phyloP scores from a whole-genome alignment of 192 early-diverging fungal genomes.

The Podila epicladia region DNA sequence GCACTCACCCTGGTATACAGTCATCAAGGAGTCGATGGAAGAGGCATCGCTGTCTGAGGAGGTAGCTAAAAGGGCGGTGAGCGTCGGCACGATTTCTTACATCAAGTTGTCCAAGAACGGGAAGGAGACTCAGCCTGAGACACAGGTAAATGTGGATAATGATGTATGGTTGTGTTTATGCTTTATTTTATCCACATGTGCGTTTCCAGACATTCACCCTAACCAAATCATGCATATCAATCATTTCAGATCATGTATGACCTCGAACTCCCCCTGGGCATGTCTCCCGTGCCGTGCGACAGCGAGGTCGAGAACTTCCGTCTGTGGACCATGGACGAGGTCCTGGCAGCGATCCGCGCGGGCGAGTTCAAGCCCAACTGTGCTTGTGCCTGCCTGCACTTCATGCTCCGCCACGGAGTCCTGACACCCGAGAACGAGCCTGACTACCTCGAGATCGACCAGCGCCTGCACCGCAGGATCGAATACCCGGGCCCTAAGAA shows the following conservation, averaged over 20 bases:
- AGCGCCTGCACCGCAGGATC: conserved; percentile 72
- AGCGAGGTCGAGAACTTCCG: conserved; percentile 88
- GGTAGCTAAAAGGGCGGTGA: conserved; percentile 61
- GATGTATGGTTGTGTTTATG: too few relatives aligned
- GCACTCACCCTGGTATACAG: conserved; percentile 66
- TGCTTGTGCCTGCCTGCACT: conserved; percentile 83
- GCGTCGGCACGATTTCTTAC: conserved; percentile 77
- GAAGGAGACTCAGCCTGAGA: conserved; percentile 79
- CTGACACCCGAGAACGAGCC: conserved; percentile 85
- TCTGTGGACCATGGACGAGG: conserved; percentile 74
- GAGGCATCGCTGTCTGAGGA: conserved; percentile 78
- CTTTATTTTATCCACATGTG: too few relatives aligned
- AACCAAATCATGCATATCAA: too few relatives aligned
- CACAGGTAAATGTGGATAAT: conserved; percentile 61
- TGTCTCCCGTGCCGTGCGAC: conserved; percentile 71
- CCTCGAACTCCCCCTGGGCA: conserved; percentile 70
- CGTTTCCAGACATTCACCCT: too few relatives aligned
- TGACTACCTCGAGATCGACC: conserved; percentile 78
- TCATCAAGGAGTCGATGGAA: conserved; percentile 91
- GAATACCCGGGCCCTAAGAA: conserved; percentile 71
- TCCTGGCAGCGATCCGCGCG: conserved; percentile 45
- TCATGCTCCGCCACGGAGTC: conserved; percentile 80
- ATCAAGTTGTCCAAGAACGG: conserved; percentile 62
- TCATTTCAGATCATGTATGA: conserved; percentile 76
- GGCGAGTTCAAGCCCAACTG: conserved; percentile 89